A percentile compares a stretch with the other conserved stretches of the same genome.
phyloP scores from a whole-genome alignment of 176 grass and related monocot genomes.

The Raddia guianensis region DNA sequence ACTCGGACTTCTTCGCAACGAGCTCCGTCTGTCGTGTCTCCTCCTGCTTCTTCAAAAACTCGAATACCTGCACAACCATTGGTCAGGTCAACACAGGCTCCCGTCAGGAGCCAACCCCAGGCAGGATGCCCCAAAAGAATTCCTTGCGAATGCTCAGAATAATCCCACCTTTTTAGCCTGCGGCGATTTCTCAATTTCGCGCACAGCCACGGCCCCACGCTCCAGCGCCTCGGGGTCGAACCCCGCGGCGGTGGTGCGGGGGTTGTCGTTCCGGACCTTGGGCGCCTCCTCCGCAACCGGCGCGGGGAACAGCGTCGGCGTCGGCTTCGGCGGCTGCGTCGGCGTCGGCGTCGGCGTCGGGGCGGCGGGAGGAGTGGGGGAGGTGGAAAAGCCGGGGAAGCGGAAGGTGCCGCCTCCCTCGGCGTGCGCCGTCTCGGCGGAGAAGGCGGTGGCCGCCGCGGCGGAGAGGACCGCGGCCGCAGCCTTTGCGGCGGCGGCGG shows the following conservation, averaged over 20 bases:
- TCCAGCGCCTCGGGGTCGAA: slow-evolving; percentile 79
- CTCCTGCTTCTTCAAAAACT: slow-evolving; percentile 70
- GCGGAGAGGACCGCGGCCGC: slow-evolving; percentile 51
- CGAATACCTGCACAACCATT: slow-evolving; percentile 62
- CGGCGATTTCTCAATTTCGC: slow-evolving; percentile 34
- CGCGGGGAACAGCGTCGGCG: slow-evolving; percentile 12
- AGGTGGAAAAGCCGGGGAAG: slow-evolving; percentile 57
- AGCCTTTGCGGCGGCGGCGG: slow-evolving; percentile 47
- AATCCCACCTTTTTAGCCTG: slow-evolving; percentile 63
- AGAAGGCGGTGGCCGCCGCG: slow-evolving; percentile 29
- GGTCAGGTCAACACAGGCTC: neutral
- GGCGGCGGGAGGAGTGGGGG: neutral
- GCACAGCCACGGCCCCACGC: slow-evolving; percentile 49
- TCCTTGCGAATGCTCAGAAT: neutral
- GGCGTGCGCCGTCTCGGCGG: slow-evolving; percentile 50
- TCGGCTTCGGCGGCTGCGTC: neutral
- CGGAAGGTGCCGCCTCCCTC: slow-evolving; percentile 43
- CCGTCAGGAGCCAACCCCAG: neutral
- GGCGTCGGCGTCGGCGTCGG: neutral
- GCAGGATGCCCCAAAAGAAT: neutral
- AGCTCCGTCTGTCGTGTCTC: slow-evolving; percentile 61
- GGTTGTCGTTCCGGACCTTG: slow-evolving; percentile 66
- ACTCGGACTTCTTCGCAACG: slow-evolving; percentile 57
- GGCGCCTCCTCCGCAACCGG: slow-evolving; percentile 46
- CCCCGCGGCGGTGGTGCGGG: slow-evolving; percentile 67